Evolutionary conservation across 176 grass and related monocot species (phyloP), one percentile per base, ranked within the genome.

Genomic region (Chloris gayana): DNA sequence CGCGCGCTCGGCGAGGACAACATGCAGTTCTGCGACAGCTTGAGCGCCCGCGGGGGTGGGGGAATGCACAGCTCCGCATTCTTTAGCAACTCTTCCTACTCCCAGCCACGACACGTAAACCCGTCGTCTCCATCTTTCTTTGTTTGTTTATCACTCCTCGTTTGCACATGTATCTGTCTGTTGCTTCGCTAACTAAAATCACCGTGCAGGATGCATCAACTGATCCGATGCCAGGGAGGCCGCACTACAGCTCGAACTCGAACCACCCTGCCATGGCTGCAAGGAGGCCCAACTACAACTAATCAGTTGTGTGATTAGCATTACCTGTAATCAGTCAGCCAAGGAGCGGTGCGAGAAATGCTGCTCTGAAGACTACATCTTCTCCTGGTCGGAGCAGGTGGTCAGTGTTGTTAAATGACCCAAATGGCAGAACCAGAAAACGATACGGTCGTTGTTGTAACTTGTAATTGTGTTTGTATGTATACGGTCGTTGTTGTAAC

Each of bases 1-100:
- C 84, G 89, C 39, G 44, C 63, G 11, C 83, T 94, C 19, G 95
- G 65, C 25, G 95, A 98, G 77, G 89, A 88, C 7, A 87, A 73
- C 76, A 81, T 93, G 84, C 70, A 74, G 39, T 73, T 61, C 27
- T 83, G 75, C 91, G 49, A 31, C 72, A 25, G 30, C 64, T 6
- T 85, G 65, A 22, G 15, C 76, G 72, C 51, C 19, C 53, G 30
- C 4, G 60, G 60, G 14, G 30, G 71, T 12, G 46, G 70, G 62
- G 80, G 81, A 35, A 21, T 84, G 26, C 14, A 74, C 30, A 65
- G 81, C 81, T 87, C 84, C 32, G 32, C 77, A 12, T 84, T 73
- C 72, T 64, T 80, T 15, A 72, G 68, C 77, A 69, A 77, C 17
- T 19, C 37, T 33, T 72, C 37, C 66, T 72, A 67, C 81, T 69